Conservation (phyloP, 1,139 yeast species). For the Geotrichum carabidarum region DNA sequence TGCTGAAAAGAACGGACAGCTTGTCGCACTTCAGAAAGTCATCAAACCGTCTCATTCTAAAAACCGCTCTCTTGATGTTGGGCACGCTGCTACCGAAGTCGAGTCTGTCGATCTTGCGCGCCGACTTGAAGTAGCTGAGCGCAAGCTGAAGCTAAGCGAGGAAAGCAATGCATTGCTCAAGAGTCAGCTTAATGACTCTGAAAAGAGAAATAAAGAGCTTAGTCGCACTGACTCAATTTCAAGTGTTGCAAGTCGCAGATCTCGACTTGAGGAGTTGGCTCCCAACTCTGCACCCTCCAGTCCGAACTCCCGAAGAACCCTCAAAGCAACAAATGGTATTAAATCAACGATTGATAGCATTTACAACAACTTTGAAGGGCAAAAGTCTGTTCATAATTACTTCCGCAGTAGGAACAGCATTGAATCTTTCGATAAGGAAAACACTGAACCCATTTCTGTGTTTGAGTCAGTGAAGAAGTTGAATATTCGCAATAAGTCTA, state of each 20-base stretch:
- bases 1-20: slow-evolving; percentile 29
- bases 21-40: slow-evolving; percentile 30
- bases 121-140: slow-evolving; percentile 31
- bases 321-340: slow-evolving; percentile 19
- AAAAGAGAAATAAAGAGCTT: slow-evolving; percentile 24
- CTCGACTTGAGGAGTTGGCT: slow-evolving; percentile 27
- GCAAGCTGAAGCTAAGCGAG: slow-evolving; percentile 30
- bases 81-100: slow-evolving; percentile 19
- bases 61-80: slow-evolving; percentile 20
- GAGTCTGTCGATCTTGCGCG: slow-evolving; percentile 32
- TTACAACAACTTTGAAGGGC: slow-evolving; percentile 15
- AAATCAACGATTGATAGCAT: slow-evolving; percentile 19
- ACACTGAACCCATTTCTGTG: slow-evolving; percentile 13
- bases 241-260: slow-evolving; percentile 27
- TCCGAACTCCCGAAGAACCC: slow-evolving; percentile 11
- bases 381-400: slow-evolving; percentile 5
- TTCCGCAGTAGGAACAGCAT: slow-evolving; percentile 12
- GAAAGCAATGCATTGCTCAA: slow-evolving; percentile 31
- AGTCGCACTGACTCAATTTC: slow-evolving; percentile 30
- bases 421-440: slow-evolving; percentile 12
- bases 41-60: slow-evolving; percentile 24
- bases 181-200: slow-evolving; percentile 32
- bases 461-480: slow-evolving; percentile 21
- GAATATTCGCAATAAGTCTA: slow-evolving; percentile 24
- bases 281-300: slow-evolving; percentile 19